These are phyloP conservation scores for Saccharomycopsis oosterbeekiorum DNA, from an alignment of 805 yeast species.

Conservation along the genomic window DNA sequence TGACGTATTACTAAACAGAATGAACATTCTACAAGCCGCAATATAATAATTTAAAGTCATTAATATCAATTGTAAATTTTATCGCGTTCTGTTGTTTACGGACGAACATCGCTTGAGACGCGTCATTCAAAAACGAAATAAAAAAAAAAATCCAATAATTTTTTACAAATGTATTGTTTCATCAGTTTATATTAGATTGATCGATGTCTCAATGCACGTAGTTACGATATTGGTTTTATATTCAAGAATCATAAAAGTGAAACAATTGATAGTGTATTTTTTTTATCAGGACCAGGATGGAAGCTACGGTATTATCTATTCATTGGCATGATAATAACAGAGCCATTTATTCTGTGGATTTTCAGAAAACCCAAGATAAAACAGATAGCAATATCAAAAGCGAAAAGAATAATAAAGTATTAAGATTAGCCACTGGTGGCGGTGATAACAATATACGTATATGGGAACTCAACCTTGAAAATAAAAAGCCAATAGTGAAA, in stretches of 20 bases:
- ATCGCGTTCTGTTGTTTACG: neutral
- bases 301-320: conserved; percentile 41
- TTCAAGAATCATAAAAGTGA: too few relatives aligned
- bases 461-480: conserved; percentile 21
- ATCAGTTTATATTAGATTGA: too few relatives aligned
- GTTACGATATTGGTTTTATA: too few relatives aligned
- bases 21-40: too few relatives aligned
- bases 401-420: conserved; percentile 19
- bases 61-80: too few relatives aligned
- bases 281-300: conserved; percentile 23
- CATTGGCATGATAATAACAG: conserved; percentile 71
- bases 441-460: conserved; percentile 71
- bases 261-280: neutral
- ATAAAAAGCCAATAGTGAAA: conserved; percentile 26
- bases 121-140: neutral
- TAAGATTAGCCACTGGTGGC: conserved; percentile 78
- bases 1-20: too few relatives aligned
- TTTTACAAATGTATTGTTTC: too few relatives aligned
- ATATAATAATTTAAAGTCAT: too few relatives aligned
- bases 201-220: too few relatives aligned
- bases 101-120: neutral
- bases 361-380: conserved; percentile 32
- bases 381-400: neutral
- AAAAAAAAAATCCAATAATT: neutral
- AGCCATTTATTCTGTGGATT: conserved; percentile 61